These are phyloP conservation scores for Penicillium sp. DNA, from an alignment of 2,329 filamentous ascomycete genomes.

Conservation along the genomic window DNA sequence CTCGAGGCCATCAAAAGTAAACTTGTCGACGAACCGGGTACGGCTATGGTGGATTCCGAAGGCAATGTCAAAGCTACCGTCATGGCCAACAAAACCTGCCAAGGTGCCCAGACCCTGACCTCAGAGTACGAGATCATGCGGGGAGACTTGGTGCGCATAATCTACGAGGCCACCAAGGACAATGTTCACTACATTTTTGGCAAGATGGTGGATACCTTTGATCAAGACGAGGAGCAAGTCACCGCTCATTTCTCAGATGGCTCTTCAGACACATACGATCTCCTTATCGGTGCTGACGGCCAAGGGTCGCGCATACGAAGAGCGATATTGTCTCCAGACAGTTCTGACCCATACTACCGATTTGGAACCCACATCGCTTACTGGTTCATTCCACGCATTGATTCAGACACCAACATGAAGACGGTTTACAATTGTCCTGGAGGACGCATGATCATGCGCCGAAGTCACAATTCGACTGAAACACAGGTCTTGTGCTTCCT, in stretches of 20 bases:
- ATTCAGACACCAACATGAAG: constrained; percentile 23
- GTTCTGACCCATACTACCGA: constrained; percentile 19
- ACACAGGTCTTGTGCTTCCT: constrained; percentile 27
- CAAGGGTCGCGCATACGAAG: constrained; percentile 53
- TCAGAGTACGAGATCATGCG: constrained; percentile 64
- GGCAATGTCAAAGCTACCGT: constrained; percentile 46
- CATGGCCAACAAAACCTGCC: constrained; percentile 42
- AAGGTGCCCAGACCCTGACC: constrained; percentile 50
- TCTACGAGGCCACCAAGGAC: constrained; percentile 48
- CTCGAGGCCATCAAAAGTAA: constrained; percentile 42
- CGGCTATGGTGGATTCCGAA: constrained; percentile 47
- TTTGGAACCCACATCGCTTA: constrained; percentile 30
- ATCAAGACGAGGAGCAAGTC: constrained; percentile 38
- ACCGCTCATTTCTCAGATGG: constrained; percentile 49
- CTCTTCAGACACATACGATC: constrained; percentile 47
- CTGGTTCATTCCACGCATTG: constrained; percentile 27
- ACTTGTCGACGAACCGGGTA: constrained; percentile 51
- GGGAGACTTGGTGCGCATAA: constrained; percentile 55
- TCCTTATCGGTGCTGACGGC: constrained; percentile 60
- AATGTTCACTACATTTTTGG: constrained; percentile 38
- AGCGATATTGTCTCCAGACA: constrained; percentile 36
- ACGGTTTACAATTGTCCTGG: constrained; percentile 22
- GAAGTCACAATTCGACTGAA: constrained; percentile 23
- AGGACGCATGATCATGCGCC: constrained; percentile 23
- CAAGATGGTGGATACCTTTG: constrained; percentile 30